Percentiles rank a stretch among this genome's conserved stretches.
These are phyloP conservation scores for Biancaea sappan DNA, from an alignment of 306 rosid genomes.

Conservation along the genomic window DNA sequence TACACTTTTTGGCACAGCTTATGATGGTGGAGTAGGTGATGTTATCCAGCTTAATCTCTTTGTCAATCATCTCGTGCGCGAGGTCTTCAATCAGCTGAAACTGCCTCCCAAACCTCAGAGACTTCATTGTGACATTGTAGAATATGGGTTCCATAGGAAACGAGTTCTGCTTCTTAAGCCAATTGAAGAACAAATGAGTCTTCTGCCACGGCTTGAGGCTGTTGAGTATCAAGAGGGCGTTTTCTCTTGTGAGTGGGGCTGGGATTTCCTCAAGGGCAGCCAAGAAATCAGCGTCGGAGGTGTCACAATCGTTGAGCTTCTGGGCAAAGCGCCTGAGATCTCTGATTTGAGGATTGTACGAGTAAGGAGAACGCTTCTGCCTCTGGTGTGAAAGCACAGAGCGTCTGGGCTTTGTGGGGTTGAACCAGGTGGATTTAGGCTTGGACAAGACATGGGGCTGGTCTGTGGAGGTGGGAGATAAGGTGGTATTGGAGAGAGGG, in stretches of 20 bases:
- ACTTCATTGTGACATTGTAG: conserved; percentile 96
- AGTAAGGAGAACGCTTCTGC: conserved; percentile 62
- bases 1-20: conserved; percentile 77
- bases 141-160: conserved; percentile 90
- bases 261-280: conserved; percentile 67
- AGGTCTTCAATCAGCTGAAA: conserved; percentile 80
- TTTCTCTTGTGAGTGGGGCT: conserved; percentile 60
- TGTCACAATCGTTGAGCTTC: conserved; percentile 55
- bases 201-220: conserved; percentile 91
- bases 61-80: conserved; percentile 79
- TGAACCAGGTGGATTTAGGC: conserved; percentile 87
- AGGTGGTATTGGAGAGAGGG: conserved; percentile 58
- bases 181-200: conserved; percentile 60
- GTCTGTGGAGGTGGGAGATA: conserved; percentile 43
- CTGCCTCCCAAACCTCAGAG: conserved; percentile 88
- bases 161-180: conserved; percentile 69
- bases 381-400: conserved; percentile 65
- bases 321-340: conserved; percentile 65
- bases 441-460: conserved; percentile 55
- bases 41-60: conserved; percentile 66
- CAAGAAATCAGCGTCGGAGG: conserved; percentile 55
- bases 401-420: conserved; percentile 80
- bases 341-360: conserved; percentile 61
- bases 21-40: conserved; percentile 90
- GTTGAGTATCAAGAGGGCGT: conserved; percentile 79